These are phyloP conservation scores for Pseudohyphozyma bogoriensis DNA, from an alignment of 768 basidiomycete genomes.

Conservation along the genomic window DNA sequence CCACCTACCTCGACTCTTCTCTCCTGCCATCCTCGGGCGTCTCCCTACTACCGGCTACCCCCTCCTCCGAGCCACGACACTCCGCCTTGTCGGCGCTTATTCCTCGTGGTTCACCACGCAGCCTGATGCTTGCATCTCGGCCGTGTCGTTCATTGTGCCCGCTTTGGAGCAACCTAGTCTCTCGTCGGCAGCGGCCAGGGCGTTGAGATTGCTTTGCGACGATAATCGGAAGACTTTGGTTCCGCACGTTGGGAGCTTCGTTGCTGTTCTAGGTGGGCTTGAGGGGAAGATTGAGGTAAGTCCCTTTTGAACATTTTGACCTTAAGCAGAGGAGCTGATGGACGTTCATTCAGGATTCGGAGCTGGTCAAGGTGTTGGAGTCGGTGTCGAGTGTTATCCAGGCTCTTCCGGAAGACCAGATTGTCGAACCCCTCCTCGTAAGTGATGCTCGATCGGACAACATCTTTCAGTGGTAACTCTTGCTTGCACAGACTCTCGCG, in stretches of 20 bases:
- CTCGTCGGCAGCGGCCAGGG: conserved; percentile 38
- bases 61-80: conserved; percentile 40
- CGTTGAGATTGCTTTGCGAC: conserved; percentile 41
- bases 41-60: conserved; percentile 61
- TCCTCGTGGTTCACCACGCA: conserved; percentile 31
- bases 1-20: conserved; percentile 51
- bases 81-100: conserved; percentile 39
- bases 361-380: conserved; percentile 42
- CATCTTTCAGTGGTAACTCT: background rate
- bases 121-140: conserved; percentile 39
- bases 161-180: conserved; percentile 34
- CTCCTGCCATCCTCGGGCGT: conserved; percentile 55
- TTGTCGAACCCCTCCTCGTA: conserved; percentile 38
- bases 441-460: background rate
- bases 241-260: conserved; percentile 40
- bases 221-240: conserved; percentile 38
- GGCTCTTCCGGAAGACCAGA: conserved; percentile 37
- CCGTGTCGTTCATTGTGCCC: conserved; percentile 39
- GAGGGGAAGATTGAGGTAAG: conserved; percentile 38
- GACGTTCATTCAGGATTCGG: conserved; percentile 33
- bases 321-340: background rate
- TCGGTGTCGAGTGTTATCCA: conserved; percentile 42
- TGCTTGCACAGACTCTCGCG: conserved; percentile 31
- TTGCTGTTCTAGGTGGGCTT: conserved; percentile 39
- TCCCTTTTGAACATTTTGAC: background rate